Evolutionary conservation across 306 rosid genomes (phyloP), one percentile per base, ranked within the genome.

Genomic region (Hippophae tibetana): DNA sequence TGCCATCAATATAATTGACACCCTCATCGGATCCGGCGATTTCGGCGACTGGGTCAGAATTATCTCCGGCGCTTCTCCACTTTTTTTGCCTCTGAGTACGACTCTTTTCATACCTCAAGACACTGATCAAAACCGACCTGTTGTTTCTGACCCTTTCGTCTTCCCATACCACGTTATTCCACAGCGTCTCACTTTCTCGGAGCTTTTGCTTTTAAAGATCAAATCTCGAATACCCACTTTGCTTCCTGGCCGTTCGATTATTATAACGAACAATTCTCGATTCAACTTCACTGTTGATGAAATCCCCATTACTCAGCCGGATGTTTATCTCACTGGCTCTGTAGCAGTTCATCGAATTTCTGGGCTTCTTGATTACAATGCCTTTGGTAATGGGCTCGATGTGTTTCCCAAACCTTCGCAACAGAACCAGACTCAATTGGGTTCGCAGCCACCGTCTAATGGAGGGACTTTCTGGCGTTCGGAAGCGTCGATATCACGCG

Each of bases 141-240:
- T 74, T 0, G 2, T 63, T 45, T 43, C 54, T 31, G 76, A 83
- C 61, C 85, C 94, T 0, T 70, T 81, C 51, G 31, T 71, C 7
- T 66, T 89, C 47, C 84, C 87, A 1, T 89, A 81, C 75, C 94
- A 85, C 69, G 61, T 89, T 0, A 63, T 89, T 56, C 94, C 96
- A 0, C 90, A 89, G 43, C 82, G 95, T 4, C 94, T 89, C 64
- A 13, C 70, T 6, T 89, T 75, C 79, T 67, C 84, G 3, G 85
- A 85, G 8, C 96, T 89, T 52, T 82, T 64, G 43, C 83, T 83
- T 51, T 65, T 89, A 74, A 71, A 70, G 12, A 58, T 54, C 54
- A 10, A 44, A 43, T 13, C 82, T 8, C 82, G 80, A 56, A 75
- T 89, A 44, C 96, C 94, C 2, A 89, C 96, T 7, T 94, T 85